Evolutionary conservation across 2,329 filamentous ascomycete genomes (phyloP).

Genomic region (Mycocentrospora acerina): DNA sequence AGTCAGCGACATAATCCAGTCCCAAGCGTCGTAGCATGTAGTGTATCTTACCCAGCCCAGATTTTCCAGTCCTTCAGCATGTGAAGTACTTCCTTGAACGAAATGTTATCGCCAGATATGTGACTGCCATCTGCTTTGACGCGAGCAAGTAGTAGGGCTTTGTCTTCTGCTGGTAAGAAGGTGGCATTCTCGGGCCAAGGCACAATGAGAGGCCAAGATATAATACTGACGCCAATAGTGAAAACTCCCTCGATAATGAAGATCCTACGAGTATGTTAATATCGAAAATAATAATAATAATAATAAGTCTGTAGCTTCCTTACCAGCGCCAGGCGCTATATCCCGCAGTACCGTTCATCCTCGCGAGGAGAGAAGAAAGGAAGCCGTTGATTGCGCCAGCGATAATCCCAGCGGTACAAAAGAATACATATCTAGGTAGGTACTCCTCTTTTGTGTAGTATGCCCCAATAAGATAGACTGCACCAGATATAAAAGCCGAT

Average conservation of each 20-base stretch:
- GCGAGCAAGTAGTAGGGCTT: slow-evolving; percentile 54
- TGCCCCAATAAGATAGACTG: slow-evolving; percentile 33
- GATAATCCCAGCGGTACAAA: slow-evolving; percentile 54
- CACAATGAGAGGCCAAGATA: slow-evolving; percentile 54
- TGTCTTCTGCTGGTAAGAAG: slow-evolving; percentile 55
- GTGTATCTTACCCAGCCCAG: slow-evolving; percentile 54
- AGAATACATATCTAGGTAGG: slow-evolving; percentile 55
- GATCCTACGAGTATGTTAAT: slow-evolving; percentile 40
- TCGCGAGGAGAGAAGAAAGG: slow-evolving; percentile 47
- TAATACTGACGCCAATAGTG: slow-evolving; percentile 51
- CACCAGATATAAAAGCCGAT: slow-evolving; percentile 30
- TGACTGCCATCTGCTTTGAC: slow-evolving; percentile 50
- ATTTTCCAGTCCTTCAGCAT: slow-evolving; percentile 58
- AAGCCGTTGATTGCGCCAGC: slow-evolving; percentile 60
- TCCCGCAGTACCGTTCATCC: slow-evolving; percentile 27
- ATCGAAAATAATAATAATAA: no score
- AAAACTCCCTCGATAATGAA: slow-evolving; percentile 63
- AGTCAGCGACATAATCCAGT: no score
- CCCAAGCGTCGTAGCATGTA: no score
- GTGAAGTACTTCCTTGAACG: slow-evolving; percentile 48
- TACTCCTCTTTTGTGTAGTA: slow-evolving; percentile 57
- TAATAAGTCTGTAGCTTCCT: slow-evolving; percentile 1
- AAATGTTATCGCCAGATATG: slow-evolving; percentile 48
- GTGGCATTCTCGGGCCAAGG: slow-evolving; percentile 50
- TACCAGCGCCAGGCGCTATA: slow-evolving; percentile 33